Evolutionary conservation across 2,329 filamentous ascomycete species (phyloP).

Genomic region (Monilinia fructicola): DNA sequence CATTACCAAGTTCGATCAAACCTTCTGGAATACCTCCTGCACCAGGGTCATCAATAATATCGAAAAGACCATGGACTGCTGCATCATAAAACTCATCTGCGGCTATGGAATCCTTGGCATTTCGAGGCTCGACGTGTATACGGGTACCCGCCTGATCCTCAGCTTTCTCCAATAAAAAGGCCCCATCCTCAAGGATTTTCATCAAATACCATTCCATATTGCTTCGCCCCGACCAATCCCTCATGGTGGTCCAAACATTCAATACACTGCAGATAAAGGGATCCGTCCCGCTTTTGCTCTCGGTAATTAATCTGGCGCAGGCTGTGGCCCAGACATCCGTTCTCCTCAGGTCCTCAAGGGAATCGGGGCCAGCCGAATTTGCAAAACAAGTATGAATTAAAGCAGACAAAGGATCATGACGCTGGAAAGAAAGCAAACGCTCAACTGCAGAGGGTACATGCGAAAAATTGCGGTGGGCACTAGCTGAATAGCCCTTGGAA

Average conservation of each 20-base stretch:
- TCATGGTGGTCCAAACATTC: constrained; percentile 82
- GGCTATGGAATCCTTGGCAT: constrained; percentile 75
- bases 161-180: constrained; percentile 83
- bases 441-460: constrained; percentile 67
- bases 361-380: constrained; percentile 78
- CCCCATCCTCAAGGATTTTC: constrained; percentile 89
- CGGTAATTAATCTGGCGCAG: constrained; percentile 77
- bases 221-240: constrained; percentile 84
- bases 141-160: constrained; percentile 74
- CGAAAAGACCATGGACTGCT: constrained; percentile 78
- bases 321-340: constrained; percentile 86
- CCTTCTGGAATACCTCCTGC: constrained; percentile 83
- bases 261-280: constrained; percentile 81
- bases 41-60: constrained; percentile 81
- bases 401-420: constrained; percentile 80
- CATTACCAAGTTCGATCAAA: constrained; percentile 79
- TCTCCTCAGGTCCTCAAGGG: constrained; percentile 74
- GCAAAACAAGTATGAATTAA: constrained; percentile 88
- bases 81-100: constrained; percentile 86
- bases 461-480: constrained; percentile 48
- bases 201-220: constrained; percentile 94
- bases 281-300: constrained; percentile 73
- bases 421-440: constrained; percentile 81
- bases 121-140: constrained; percentile 70
- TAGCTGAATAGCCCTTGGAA: constrained; percentile 47